A percentile compares a stretch with the other conserved stretches of the same genome.
phyloP scores from a whole-genome alignment of 2,329 filamentous ascomycete genomes.

The Arthrobotrys sphaeroides region DNA sequence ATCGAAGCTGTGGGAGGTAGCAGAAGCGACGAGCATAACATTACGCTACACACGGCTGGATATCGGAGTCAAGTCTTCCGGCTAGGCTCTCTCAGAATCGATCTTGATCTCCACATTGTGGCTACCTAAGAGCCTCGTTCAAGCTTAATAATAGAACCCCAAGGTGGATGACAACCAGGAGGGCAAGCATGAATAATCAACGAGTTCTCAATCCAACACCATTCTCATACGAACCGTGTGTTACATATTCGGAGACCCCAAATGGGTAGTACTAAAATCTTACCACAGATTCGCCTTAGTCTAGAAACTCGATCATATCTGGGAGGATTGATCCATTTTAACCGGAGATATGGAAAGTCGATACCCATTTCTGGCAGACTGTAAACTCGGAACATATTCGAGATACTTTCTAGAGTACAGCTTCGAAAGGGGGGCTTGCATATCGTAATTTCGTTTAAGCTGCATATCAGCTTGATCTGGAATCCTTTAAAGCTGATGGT shows the following conservation, averaged over 20 bases:
- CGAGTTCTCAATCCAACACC: not conserved
- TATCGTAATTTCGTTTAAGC: slow-evolving; percentile 47
- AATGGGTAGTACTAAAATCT: slow-evolving; percentile 19
- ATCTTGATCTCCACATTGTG: not conserved
- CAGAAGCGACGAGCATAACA: not conserved
- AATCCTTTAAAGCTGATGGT: not conserved
- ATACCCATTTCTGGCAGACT: slow-evolving; percentile 16
- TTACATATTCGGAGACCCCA: not conserved
- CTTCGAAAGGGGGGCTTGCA: slow-evolving; percentile 18
- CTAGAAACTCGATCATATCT: not conserved
- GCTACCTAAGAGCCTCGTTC: slow-evolving; percentile 3
- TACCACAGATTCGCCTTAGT: slow-evolving; percentile 5
- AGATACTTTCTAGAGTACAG: slow-evolving; percentile 15
- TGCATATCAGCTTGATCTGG: slow-evolving; percentile 33
- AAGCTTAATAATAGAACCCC: slow-evolving; percentile 6
- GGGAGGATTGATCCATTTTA: slow-evolving; percentile 23
- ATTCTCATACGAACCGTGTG: not conserved
- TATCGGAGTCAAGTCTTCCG: not conserved
- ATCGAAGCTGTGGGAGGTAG: not conserved
- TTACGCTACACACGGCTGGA: not conserved
- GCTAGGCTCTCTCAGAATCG: not conserved
- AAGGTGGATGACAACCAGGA: no score
- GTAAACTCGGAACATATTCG: not conserved
- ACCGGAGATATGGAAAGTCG: slow-evolving; percentile 42
- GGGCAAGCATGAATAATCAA: not conserved